Percentiles rank a stretch among this genome's conserved stretches.
These are phyloP conservation scores for Aphanomyces cochlioides DNA, from an alignment of 352 stramenopile genomes.

Conservation along the genomic window DNA sequence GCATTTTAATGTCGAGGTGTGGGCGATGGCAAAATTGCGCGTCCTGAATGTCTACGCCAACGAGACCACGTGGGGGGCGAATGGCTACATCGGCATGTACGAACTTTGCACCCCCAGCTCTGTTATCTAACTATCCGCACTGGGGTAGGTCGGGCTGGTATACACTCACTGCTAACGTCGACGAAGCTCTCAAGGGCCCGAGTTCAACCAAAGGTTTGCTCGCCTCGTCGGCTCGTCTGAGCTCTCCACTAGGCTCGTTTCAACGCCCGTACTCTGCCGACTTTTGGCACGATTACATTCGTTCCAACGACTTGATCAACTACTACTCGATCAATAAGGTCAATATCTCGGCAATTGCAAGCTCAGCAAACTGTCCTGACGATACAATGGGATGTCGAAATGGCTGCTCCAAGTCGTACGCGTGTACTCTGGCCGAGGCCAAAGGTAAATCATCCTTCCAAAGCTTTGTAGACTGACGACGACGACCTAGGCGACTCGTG, in stretches of 20 bases:
- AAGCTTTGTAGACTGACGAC: too few relatives aligned
- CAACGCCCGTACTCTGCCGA: conserved; percentile 32
- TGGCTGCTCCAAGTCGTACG: conserved; percentile 42
- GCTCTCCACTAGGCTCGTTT: neutral
- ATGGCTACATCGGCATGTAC: conserved; percentile 16
- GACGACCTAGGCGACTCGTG: too few relatives aligned
- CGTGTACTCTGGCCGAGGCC: conserved; percentile 42
- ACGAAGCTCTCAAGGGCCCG: conserved; percentile 16
- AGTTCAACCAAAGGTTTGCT: conserved; percentile 5
- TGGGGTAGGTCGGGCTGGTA: conserved; percentile 47
- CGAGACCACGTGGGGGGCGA: conserved; percentile 26
- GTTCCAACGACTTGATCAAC: conserved; percentile 41
- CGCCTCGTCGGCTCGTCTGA: neutral
- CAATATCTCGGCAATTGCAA: neutral
- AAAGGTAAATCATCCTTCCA: neutral
- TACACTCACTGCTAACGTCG: conserved; percentile 44
- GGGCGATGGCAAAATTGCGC: conserved; percentile 39
- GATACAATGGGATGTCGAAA: conserved; percentile 43
- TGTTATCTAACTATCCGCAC: too few relatives aligned
- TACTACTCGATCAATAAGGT: conserved; percentile 16
- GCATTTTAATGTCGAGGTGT: conserved; percentile 49
- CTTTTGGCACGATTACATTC: conserved; percentile 54
- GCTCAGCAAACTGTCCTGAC: conserved; percentile 32
- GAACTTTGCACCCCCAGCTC: too few relatives aligned
- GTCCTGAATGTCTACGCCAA: conserved; percentile 47